Percentiles rank a stretch among this genome's conserved stretches.
These are phyloP conservation scores for Beauveria varroae DNA, from an alignment of 2,329 filamentous ascomycete genomes.

Conservation along the genomic window DNA sequence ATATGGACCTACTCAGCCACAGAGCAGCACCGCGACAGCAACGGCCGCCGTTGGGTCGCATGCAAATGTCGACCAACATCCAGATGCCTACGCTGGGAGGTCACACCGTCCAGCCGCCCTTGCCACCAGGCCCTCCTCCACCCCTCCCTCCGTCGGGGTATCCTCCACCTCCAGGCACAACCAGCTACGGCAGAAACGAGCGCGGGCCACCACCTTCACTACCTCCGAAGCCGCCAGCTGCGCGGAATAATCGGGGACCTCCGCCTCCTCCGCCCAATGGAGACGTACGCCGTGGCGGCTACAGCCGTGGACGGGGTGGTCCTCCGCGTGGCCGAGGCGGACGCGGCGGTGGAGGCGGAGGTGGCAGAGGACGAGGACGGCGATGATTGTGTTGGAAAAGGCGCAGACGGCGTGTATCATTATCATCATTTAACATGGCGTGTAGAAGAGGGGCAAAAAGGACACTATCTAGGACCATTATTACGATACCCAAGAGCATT, in stretches of 20 bases:
- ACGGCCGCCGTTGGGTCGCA: constrained; percentile 23
- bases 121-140: constrained; percentile 32
- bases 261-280: constrained; percentile 3
- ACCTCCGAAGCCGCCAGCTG: constrained; percentile 7
- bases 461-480: background rate
- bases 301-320: background rate
- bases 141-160: constrained; percentile 18
- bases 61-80: constrained; percentile 33
- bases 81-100: constrained; percentile 23
- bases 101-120: constrained; percentile 25
- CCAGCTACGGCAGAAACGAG: constrained; percentile 12
- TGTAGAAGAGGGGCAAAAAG: background rate
- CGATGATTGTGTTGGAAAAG: background rate
- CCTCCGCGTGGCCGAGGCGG: constrained; percentile 17
- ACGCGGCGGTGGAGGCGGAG: constrained; percentile 17
- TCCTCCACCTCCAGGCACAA: constrained; percentile 19
- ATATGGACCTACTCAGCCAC: constrained; percentile 34
- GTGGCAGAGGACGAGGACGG: constrained; percentile 13
- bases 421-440: background rate
- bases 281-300: background rate
- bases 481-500: constrained; percentile 1
- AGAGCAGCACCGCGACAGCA: constrained; percentile 24
- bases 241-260: constrained; percentile 19
- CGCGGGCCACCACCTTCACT: constrained; percentile 13
- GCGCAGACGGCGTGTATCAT: background rate